Evolutionary conservation across 2,329 filamentous ascomycete species (phyloP).

Genomic region (Reticulascus tulasneorum): DNA sequence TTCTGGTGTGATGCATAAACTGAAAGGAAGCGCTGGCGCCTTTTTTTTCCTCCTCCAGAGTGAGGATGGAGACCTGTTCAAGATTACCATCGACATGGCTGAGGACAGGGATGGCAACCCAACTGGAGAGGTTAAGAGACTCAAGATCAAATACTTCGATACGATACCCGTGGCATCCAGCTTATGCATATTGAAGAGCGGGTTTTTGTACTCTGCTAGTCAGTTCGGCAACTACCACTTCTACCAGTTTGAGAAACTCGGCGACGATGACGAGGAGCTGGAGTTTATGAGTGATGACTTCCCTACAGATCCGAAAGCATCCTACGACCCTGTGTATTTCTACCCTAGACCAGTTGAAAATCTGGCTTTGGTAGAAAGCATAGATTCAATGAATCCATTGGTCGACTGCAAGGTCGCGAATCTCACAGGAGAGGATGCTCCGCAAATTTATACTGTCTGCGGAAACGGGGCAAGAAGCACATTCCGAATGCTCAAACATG

Average conservation of each 20-base stretch:
- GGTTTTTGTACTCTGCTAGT: conserved; percentile 87
- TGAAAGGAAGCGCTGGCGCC: conserved; percentile 74
- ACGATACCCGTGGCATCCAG: conserved; percentile 86
- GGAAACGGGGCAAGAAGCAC: conserved; percentile 84
- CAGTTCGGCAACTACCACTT: conserved; percentile 93
- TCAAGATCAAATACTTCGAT: conserved; percentile 98
- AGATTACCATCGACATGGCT: conserved; percentile 87
- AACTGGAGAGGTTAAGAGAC: conserved; percentile 73
- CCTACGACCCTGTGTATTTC: conserved; percentile 81
- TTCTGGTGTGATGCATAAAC: conserved; percentile 93
- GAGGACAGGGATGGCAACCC: conserved; percentile 74
- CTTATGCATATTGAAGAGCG: conserved; percentile 90
- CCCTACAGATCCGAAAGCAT: conserved; percentile 66
- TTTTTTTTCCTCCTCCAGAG: conserved; percentile 97
- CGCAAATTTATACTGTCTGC: conserved; percentile 91
- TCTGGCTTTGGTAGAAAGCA: conserved; percentile 76
- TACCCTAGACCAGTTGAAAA: conserved; percentile 76
- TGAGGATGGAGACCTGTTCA: conserved; percentile 98
- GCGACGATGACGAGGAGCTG: conserved; percentile 87
- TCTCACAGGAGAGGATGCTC: conserved; percentile 84
- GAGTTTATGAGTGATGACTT: conserved; percentile 84
- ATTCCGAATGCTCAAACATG: conserved; percentile 89
- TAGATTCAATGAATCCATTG: conserved; percentile 85
- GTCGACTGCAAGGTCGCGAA: conserved; percentile 91
- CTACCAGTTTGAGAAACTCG: conserved; percentile 96